These are phyloP conservation scores for Aspergillus arachidicola DNA, from an alignment of 2,329 filamentous ascomycete species.

Conservation along the genomic window DNA sequence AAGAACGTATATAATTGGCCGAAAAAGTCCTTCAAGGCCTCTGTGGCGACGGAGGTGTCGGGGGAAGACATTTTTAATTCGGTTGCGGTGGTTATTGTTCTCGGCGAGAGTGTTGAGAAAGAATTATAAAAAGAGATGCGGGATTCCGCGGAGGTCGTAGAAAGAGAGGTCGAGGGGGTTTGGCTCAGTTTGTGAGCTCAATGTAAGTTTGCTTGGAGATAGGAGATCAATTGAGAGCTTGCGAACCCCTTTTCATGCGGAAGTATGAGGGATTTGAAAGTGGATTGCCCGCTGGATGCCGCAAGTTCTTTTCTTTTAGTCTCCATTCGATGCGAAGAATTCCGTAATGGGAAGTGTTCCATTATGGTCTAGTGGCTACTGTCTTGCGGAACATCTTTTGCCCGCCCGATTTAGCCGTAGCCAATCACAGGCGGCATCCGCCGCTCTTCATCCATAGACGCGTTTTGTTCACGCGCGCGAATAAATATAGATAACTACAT, in stretches of 20 bases:
- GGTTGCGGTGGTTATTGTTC: constrained; percentile 5
- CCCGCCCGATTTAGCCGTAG: constrained; percentile 3
- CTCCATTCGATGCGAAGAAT: constrained; percentile 5
- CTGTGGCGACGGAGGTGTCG: constrained; percentile 27
- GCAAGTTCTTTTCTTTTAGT: neutral
- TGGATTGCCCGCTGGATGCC: neutral
- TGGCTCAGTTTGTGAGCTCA: neutral
- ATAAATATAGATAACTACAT: neutral
- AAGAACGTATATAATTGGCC: constrained; percentile 30
- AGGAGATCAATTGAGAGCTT: too few species aligned
- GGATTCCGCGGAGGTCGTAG: neutral
- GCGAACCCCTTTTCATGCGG: neutral
- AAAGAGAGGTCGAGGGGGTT: constrained; percentile 3
- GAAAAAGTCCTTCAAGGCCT: constrained; percentile 35
- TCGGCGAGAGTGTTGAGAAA: neutral
- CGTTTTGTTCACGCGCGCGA: neutral
- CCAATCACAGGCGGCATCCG: constrained; percentile 16
- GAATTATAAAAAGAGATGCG: neutral
- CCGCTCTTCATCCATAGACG: constrained; percentile 2
- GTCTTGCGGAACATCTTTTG: constrained; percentile 5
- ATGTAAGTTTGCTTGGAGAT: neutral
- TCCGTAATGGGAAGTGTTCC: constrained; percentile 19
- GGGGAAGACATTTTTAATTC: constrained; percentile 27
- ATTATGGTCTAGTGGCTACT: constrained; percentile 17
- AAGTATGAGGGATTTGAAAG: neutral